Evolutionary conservation across 1,139 yeast species (phyloP).

Genomic region (Pichia sp.): DNA sequence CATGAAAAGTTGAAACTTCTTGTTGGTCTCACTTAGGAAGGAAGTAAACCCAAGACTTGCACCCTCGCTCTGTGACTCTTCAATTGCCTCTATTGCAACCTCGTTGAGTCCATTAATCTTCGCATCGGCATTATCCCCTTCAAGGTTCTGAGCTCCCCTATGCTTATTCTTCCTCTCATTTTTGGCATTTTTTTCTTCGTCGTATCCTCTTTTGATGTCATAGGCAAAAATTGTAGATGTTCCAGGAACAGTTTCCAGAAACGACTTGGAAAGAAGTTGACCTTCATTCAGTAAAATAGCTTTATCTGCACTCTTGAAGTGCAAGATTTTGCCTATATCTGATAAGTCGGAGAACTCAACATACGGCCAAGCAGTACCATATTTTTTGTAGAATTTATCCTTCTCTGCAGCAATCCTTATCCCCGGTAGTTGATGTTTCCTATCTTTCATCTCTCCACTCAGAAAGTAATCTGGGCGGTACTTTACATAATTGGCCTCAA

Average conservation of each 20-base stretch:
- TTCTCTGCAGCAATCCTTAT: constrained; percentile 18
- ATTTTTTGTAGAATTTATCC: constrained; percentile 15
- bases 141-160: not conserved
- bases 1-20: constrained; percentile 36
- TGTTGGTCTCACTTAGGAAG: constrained; percentile 14
- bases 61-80: not conserved
- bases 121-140: not conserved
- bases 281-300: constrained; percentile 31
- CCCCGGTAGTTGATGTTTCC: constrained; percentile 9
- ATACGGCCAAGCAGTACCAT: constrained; percentile 20
- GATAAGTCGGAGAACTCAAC: constrained; percentile 19
- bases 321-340: constrained; percentile 25
- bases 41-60: constrained; percentile 1
- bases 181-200: constrained; percentile 2
- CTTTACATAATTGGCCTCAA: constrained; percentile 49
- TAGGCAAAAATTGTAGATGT: constrained; percentile 23
- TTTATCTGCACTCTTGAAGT: constrained; percentile 30
- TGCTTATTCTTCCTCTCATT: constrained; percentile 8
- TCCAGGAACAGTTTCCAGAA: constrained; percentile 18
- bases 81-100: not conserved
- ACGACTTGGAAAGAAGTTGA: constrained; percentile 18
- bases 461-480: constrained; percentile 24
- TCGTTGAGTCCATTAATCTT: not conserved
- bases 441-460: not conserved
- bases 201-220: constrained; percentile 27